These are phyloP conservation scores for Rhodomyrtus psidioides DNA, from an alignment of 441 rosid genomes.

Conservation along the genomic window DNA sequence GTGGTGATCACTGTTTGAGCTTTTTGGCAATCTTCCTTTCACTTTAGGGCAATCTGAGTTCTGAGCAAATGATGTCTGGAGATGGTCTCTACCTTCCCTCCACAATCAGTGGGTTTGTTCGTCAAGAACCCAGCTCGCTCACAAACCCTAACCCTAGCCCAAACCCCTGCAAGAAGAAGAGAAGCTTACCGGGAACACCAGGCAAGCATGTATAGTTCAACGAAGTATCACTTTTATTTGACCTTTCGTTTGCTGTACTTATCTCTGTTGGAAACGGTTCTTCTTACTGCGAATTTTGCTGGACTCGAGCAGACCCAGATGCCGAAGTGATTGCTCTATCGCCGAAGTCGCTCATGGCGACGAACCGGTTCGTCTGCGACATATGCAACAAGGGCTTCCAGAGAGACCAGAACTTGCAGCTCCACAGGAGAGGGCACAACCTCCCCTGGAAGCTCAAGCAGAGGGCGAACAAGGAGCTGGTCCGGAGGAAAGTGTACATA, in stretches of 20 bases:
- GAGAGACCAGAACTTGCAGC: not conserved
- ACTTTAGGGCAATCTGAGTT: not conserved
- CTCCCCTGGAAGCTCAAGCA: constrained; percentile 3
- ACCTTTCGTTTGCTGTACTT: not conserved
- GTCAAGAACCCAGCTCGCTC: not conserved
- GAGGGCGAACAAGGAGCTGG: not conserved
- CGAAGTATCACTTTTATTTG: not conserved
- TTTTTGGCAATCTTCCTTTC: not conserved
- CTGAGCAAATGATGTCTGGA: not conserved
- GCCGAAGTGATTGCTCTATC: not conserved
- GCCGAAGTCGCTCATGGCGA: not conserved
- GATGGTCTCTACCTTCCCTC: not conserved
- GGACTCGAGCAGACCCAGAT: not conserved
- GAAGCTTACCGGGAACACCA: not conserved
- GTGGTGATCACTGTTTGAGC: not conserved
- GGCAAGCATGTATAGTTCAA: not conserved
- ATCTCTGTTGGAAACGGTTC: not conserved
- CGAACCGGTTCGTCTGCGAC: not conserved
- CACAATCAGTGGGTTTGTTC: not conserved
- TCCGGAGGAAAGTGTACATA: not conserved
- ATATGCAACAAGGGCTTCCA: not conserved
- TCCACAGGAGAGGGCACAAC: constrained; percentile 1
- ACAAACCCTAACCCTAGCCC: not conserved
- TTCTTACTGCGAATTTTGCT: not conserved
- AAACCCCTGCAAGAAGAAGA: not conserved